These are phyloP conservation scores for Macrotyloma uniflorum DNA, from an alignment of 306 rosid species.

Conservation along the genomic window DNA sequence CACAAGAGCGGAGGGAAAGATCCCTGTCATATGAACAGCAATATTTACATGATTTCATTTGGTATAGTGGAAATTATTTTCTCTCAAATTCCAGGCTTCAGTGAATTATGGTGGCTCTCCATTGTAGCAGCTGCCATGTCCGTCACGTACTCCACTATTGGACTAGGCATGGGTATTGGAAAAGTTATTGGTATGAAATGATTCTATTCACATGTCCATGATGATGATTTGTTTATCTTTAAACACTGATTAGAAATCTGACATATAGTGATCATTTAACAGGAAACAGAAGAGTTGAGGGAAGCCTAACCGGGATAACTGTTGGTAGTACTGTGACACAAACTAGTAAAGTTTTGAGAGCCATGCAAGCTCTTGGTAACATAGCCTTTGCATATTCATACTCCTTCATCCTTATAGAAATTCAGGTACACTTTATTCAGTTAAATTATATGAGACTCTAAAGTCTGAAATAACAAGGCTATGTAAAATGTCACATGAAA, in stretches of 20 bases:
- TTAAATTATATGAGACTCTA: too few relatives aligned
- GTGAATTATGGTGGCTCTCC: constrained; percentile 93
- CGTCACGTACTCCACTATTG: constrained; percentile 76
- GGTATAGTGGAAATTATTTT: constrained; percentile 62
- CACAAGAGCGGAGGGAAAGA: constrained; percentile 61
- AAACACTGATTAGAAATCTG: background rate
- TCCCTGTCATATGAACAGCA: constrained; percentile 74
- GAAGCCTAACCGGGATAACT: constrained; percentile 65
- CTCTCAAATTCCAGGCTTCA: constrained; percentile 81
- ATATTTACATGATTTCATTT: constrained; percentile 79
- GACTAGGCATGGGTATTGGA: constrained; percentile 80
- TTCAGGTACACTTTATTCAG: too few relatives aligned
- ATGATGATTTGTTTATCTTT: background rate
- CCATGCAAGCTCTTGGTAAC: constrained; percentile 84
- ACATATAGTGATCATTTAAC: constrained; percentile 11
- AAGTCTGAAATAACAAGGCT: too few relatives aligned
- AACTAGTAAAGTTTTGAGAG: constrained; percentile 67
- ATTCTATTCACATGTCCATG: background rate
- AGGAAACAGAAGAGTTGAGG: constrained; percentile 55
- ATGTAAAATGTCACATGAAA: too few relatives aligned
- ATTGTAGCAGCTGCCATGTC: constrained; percentile 85
- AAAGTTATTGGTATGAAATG: constrained; percentile 70
- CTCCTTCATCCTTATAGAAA: constrained; percentile 73
- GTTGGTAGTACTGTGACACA: constrained; percentile 65
- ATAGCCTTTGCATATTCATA: constrained; percentile 89